A percentile compares a stretch with the other conserved stretches of the same genome.
Evolutionary conservation across 345 rosid species (phyloP).

Genomic region (Xanthoceras sorbifolium): DNA sequence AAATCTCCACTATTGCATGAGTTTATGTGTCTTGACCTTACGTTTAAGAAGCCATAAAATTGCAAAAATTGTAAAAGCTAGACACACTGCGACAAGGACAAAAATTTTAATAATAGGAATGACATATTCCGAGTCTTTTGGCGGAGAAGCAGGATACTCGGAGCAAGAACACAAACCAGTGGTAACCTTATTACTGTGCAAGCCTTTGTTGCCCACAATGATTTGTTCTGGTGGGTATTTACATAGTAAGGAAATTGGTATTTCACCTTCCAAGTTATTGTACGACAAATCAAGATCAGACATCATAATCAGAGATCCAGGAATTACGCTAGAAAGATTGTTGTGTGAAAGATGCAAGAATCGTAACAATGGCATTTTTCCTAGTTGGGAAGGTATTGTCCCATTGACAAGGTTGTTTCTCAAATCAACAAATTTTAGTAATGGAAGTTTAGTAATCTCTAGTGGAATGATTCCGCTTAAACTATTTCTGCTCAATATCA

Average conservation of each 20-base stretch:
- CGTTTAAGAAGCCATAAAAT: background rate
- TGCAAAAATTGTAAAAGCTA: background rate
- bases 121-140: no score
- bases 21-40: background rate
- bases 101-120: background rate
- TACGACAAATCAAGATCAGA: background rate
- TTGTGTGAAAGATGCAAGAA: background rate
- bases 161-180: background rate
- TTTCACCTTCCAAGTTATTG: background rate
- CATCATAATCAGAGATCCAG: background rate
- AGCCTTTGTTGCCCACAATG: background rate
- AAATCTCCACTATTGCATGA: constrained; percentile 1
- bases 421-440: background rate
- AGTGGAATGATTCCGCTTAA: background rate
- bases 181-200: background rate
- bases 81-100: background rate
- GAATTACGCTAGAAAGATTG: background rate
- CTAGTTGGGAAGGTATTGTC: background rate
- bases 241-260: background rate
- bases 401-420: background rate
- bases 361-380: background rate
- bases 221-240: background rate
- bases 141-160: no score
- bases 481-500: background rate
- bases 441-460: background rate